phyloP scores from a whole-genome alignment of 805 yeast genomes.

The Torulaspora maleeae region DNA sequence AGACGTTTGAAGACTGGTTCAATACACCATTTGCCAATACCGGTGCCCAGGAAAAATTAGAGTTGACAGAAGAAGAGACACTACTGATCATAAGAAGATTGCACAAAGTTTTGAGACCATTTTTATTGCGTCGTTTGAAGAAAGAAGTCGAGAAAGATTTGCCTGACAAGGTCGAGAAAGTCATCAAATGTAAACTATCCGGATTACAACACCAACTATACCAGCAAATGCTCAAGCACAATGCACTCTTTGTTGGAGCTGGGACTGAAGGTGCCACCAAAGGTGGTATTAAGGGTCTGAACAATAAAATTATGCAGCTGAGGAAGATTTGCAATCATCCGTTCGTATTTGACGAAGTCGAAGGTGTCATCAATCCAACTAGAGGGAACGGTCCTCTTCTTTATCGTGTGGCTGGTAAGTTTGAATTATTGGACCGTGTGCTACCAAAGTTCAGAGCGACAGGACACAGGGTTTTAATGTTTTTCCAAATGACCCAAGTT shows the following conservation, averaged over 20 bases:
- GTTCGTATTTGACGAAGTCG: conserved; percentile 79
- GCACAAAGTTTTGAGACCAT: conserved; percentile 82
- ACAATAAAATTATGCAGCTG: conserved; percentile 80
- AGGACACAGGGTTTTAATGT: conserved; percentile 75
- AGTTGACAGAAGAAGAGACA: conserved; percentile 80
- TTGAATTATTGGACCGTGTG: conserved; percentile 69
- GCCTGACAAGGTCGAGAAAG: conserved; percentile 81
- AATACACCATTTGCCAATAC: conserved; percentile 85
- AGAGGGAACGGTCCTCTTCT: conserved; percentile 59
- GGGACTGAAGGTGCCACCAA: conserved; percentile 54
- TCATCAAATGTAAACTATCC: conserved; percentile 71
- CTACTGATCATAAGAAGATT: conserved; percentile 76
- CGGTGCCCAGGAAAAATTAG: conserved; percentile 76
- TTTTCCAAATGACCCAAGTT: conserved; percentile 85
- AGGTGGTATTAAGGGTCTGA: conserved; percentile 69
- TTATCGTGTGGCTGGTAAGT: conserved; percentile 77
- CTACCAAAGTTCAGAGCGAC: conserved; percentile 69
- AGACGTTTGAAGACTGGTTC: conserved; percentile 86
- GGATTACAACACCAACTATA: conserved; percentile 66
- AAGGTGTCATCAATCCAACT: conserved; percentile 59
- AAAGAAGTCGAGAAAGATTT: conserved; percentile 83
- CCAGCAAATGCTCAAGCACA: conserved; percentile 72
- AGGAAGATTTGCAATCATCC: conserved; percentile 86
- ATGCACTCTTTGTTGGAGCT: conserved; percentile 60
- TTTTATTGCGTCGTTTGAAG: conserved; percentile 75